Percentiles rank a stretch among this genome's conserved stretches.
Evolutionary conservation across 768 basidiomycete genomes (phyloP).

Genomic region (Sarcomyxa edulis): DNA sequence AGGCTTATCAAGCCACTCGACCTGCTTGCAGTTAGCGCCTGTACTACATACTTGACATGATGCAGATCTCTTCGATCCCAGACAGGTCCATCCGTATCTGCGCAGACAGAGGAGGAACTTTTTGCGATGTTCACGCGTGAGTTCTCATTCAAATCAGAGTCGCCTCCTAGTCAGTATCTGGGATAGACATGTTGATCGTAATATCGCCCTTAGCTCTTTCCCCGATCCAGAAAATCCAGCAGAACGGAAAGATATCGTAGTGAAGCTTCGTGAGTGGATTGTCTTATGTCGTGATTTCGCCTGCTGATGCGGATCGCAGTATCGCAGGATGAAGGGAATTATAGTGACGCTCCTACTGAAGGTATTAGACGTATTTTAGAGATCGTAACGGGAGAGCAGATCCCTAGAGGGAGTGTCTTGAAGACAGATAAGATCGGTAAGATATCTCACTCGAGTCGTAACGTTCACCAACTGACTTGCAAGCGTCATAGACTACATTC

Average conservation of each 20-base stretch:
- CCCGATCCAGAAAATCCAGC: conserved; percentile 59
- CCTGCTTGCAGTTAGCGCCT: too few relatives aligned
- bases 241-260: conserved; percentile 74
- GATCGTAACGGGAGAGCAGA: conserved; percentile 59
- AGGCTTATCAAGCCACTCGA: too few relatives aligned
- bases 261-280: conserved; percentile 72
- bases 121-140: conserved; percentile 84
- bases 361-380: conserved; percentile 87
- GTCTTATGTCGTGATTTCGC: conserved; percentile 1
- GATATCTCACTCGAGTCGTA: conserved; percentile 9
- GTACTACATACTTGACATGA: too few relatives aligned
- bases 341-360: conserved; percentile 90
- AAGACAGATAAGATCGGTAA: conserved; percentile 78
- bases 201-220: conserved; percentile 51
- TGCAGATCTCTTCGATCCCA: conserved; percentile 35
- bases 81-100: conserved; percentile 81
- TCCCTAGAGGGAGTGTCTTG: conserved; percentile 61
- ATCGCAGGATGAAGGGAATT: conserved; percentile 85
- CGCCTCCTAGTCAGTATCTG: too few relatives aligned
- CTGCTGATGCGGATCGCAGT: conserved; percentile 37
- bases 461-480: conserved; percentile 3
- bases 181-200: too few relatives aligned
- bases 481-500: conserved; percentile 69
- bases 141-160: conserved; percentile 26
- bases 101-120: conserved; percentile 88